phyloP scores from a whole-genome alignment of 1,284 basidiomycete genomes.

The Sparassis latifolia region DNA sequence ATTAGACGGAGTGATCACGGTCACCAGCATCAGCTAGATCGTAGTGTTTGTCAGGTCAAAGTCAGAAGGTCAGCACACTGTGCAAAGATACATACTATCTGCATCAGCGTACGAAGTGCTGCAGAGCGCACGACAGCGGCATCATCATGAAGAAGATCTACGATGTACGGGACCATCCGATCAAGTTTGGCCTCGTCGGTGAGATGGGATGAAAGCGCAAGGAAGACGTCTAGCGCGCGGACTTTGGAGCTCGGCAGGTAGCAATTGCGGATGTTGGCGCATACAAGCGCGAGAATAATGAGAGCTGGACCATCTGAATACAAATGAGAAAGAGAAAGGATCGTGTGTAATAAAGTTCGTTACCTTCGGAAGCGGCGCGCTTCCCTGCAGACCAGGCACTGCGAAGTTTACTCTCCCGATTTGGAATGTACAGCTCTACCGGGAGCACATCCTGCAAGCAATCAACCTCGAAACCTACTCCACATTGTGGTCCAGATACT shows the following conservation, averaged over 20 bases:
- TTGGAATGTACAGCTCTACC: slow-evolving; percentile 69
- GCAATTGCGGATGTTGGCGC: slow-evolving; percentile 89
- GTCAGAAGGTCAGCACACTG: background rate
- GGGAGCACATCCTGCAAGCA: slow-evolving; percentile 63
- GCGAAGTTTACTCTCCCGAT: slow-evolving; percentile 51
- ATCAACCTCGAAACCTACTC: background rate
- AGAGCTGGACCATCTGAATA: slow-evolving; percentile 70
- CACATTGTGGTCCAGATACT: slow-evolving; percentile 1
- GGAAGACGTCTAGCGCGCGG: slow-evolving; percentile 81
- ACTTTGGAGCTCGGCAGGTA: slow-evolving; percentile 82
- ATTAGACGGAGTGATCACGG: slow-evolving; percentile 87
- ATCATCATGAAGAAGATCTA: slow-evolving; percentile 86
- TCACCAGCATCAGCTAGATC: slow-evolving; percentile 73
- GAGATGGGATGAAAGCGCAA: slow-evolving; percentile 78
- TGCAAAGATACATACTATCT: slow-evolving; percentile 57
- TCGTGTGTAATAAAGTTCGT: slow-evolving; percentile 6
- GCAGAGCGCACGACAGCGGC: slow-evolving; percentile 74
- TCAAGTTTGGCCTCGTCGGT: slow-evolving; percentile 96
- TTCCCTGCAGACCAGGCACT: slow-evolving; percentile 33
- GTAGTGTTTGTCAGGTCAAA: slow-evolving; percentile 1
- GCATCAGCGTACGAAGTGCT: slow-evolving; percentile 77
- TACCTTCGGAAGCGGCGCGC: slow-evolving; percentile 61
- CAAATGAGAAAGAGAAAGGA: background rate
- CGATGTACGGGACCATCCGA: slow-evolving; percentile 87
- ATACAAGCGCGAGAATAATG: slow-evolving; percentile 78